Conservation (phyloP, 2,329 filamentous ascomycete genomes). For the Ambrosiella beaveri region DNA sequence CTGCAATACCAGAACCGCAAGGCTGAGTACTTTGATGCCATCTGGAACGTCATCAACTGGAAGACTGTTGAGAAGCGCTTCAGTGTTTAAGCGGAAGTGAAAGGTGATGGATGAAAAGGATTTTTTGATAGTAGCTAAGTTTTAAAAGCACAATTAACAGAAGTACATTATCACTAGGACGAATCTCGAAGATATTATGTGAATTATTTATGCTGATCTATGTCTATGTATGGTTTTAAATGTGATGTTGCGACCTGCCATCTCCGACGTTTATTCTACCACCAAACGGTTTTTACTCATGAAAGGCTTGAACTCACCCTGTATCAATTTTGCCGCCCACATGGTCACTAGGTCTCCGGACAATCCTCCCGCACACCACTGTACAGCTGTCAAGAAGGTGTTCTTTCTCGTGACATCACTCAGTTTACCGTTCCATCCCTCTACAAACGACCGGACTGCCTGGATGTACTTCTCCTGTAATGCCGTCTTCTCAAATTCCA, state of each 20-base stretch:
- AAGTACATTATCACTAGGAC: conserved; percentile 3
- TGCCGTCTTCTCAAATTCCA: background rate
- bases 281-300: conserved; percentile 15
- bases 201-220: background rate
- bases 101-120: background rate
- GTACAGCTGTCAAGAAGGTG: background rate
- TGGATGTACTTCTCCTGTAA: background rate
- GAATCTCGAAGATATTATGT: background rate
- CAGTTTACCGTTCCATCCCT: background rate
- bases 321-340: background rate
- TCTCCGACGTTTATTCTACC: background rate
- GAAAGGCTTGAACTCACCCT: conserved; percentile 22
- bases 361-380: background rate
- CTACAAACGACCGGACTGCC: background rate
- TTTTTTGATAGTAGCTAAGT: background rate
- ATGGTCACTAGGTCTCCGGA: background rate
- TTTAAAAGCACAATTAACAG: conserved; percentile 7
- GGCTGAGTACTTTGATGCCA: conserved; percentile 82
- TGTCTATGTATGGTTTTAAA: background rate
- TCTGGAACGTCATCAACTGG: conserved; percentile 96
- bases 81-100: conserved; percentile 24
- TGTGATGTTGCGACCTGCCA: background rate
- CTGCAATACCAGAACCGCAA: conserved; percentile 94
- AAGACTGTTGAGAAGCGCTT: conserved; percentile 71
- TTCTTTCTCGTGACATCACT: background rate